Evolutionary conservation across 164 flowering plant genomes (phyloP).

Genomic region (Stephania cephalantha): DNA sequence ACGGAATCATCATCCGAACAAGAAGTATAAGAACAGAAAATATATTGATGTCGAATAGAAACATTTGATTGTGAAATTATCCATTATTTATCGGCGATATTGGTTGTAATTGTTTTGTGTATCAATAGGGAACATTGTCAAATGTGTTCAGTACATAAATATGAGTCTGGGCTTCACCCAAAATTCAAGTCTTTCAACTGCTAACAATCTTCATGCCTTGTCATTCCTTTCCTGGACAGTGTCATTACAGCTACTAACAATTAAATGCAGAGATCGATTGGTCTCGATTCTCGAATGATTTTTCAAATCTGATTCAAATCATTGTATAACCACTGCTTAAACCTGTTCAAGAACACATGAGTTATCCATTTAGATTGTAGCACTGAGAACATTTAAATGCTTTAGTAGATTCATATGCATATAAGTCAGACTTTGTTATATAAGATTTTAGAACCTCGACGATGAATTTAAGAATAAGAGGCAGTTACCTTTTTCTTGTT

Average conservation of each 20-base stretch:
- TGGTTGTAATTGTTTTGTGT: too few species aligned
- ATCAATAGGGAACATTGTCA: not conserved
- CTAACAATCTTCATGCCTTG: not conserved
- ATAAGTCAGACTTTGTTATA: not conserved
- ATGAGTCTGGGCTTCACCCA: not conserved
- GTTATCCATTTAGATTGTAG: not conserved
- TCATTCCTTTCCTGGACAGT: not conserved
- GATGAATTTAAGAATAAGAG: not conserved
- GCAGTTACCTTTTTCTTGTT: not conserved
- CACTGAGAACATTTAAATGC: not conserved
- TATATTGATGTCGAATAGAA: not conserved
- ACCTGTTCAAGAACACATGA: not conserved
- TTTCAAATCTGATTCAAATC: not conserved
- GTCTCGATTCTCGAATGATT: not conserved
- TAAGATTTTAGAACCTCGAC: not conserved
- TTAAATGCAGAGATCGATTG: not conserved
- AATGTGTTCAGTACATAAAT: not conserved
- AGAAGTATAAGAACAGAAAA: not conserved
- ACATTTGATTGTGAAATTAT: not conserved
- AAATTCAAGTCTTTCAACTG: not conserved
- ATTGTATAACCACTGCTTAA: not conserved
- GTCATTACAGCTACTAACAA: not conserved
- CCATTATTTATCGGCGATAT: too few species aligned
- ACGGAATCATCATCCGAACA: not conserved
- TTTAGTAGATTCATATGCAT: not conserved